Evolutionary conservation across 805 yeast genomes (phyloP), one percentile per base, ranked within the genome.

Genomic region (Yamadazyma tumulicola): DNA sequence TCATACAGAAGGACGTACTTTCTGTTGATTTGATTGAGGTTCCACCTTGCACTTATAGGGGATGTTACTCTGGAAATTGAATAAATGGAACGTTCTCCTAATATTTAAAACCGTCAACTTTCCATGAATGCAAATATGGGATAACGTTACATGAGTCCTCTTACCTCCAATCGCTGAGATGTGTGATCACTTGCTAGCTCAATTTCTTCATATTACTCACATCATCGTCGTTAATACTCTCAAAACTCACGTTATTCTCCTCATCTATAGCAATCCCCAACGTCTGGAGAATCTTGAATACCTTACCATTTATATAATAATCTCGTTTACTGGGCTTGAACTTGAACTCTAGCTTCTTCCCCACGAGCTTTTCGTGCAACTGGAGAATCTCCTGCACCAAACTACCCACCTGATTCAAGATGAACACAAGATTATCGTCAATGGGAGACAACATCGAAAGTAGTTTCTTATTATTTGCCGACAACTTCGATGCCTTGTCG

Each of bases 391-490:
- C 61, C 5, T 34, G 42, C 5, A 64, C 50, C 38, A 66, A 54
- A n/a, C 52, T 66, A 21, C 61, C 58, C 6, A 67, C 68, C 43
- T 74, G 75, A 14, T 59, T 55, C 6, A 72, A 45, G 23, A 74
- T 42, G 41, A 69, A 74, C 45, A 63, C 60, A 9, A 74, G 47
- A 5, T 71, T 67, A 37, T 74, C 78, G 35, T 67, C 67, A 12
- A 74, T 42, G 3, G 79, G 78, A 10, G 67, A 55, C 16, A 73
- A 48, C 6, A 61, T 45, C 30, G 55, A 58, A 20, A 69, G 40
- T 2, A 59, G 54, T 13, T 38, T 46, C 14, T 52, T 47, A 1
- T 55, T 47, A 5, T 49, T 47, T 8, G 45, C 45, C 40, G 42
- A 29, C 17, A 43, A 35, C 14, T 41, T 44, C 17, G 31, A 13